Evolutionary conservation across 768 basidiomycete species (phyloP).

Genomic region (Lactifluus hygrophoroides): DNA sequence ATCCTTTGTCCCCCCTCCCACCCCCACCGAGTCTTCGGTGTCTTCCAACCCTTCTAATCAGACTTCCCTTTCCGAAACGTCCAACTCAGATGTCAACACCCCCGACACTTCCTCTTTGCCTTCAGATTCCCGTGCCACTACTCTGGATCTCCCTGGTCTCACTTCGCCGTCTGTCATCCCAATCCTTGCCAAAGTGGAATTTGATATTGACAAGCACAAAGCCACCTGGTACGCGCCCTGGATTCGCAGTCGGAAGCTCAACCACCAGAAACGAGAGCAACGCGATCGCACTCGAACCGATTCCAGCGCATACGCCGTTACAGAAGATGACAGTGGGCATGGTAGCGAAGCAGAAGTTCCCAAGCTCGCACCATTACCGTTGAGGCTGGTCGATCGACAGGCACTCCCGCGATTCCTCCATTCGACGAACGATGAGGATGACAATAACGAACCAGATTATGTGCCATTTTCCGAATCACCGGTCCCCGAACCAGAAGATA

Average conservation of each 20-base stretch:
- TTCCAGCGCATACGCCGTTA: background rate
- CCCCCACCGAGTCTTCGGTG: slow-evolving; percentile 40
- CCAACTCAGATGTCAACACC: slow-evolving; percentile 23
- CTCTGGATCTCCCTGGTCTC: slow-evolving; percentile 60
- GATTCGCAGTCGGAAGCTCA: slow-evolving; percentile 54
- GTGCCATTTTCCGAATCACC: slow-evolving; percentile 17
- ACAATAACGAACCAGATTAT: slow-evolving; percentile 11
- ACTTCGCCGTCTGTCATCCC: slow-evolving; percentile 58
- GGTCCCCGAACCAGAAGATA: slow-evolving; percentile 25
- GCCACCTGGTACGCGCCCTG: slow-evolving; percentile 87
- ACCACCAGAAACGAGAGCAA: slow-evolving; percentile 44
- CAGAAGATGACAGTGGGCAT: slow-evolving; percentile 22
- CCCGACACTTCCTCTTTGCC: slow-evolving; percentile 26
- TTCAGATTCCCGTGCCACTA: slow-evolving; percentile 34
- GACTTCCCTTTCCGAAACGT: slow-evolving; percentile 17
- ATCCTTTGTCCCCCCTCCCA: slow-evolving; percentile 27
- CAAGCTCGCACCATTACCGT: slow-evolving; percentile 35
- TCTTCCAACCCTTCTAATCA: slow-evolving; percentile 40
- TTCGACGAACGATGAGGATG: slow-evolving; percentile 21
- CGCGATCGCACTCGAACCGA: slow-evolving; percentile 12
- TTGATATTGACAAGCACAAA: slow-evolving; percentile 76
- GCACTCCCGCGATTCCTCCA: slow-evolving; percentile 22
- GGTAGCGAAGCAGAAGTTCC: slow-evolving; percentile 21
- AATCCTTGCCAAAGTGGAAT: slow-evolving; percentile 90
- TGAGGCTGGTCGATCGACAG: slow-evolving; percentile 41